These are phyloP conservation scores for Plasmodium yoelii DNA, from an alignment of 169 alveolate genomes.

Conservation along the genomic window DNA sequence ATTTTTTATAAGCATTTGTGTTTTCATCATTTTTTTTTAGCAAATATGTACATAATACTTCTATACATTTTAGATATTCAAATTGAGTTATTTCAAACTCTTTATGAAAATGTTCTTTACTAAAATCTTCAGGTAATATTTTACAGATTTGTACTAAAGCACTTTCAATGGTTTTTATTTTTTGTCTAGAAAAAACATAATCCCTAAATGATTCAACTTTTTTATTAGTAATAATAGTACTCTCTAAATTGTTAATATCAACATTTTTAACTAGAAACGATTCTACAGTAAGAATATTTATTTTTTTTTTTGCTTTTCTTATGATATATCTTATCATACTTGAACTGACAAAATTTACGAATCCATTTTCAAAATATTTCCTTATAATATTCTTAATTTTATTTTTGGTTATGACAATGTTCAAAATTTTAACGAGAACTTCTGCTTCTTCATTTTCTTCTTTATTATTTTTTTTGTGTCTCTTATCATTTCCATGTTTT, in stretches of 20 bases:
- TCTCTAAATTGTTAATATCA: slow-evolving; percentile 20
- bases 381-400: slow-evolving; percentile 23
- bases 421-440: slow-evolving; percentile 4
- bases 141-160: neutral
- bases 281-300: slow-evolving; percentile 11
- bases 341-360: slow-evolving; percentile 12
- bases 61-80: slow-evolving; percentile 30
- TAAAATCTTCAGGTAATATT: neutral
- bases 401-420: slow-evolving; percentile 29
- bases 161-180: slow-evolving; percentile 2
- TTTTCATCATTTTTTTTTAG: neutral
- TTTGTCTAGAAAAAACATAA: slow-evolving; percentile 29
- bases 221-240: slow-evolving; percentile 17
- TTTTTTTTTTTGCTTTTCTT: slow-evolving; percentile 20
- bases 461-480: neutral
- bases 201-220: slow-evolving; percentile 25
- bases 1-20: neutral
- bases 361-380: neutral
- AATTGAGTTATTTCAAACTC: slow-evolving; percentile 11
- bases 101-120: neutral
- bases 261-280: slow-evolving; percentile 14
- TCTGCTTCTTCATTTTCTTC: slow-evolving; percentile 1
- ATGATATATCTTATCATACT: slow-evolving; percentile 16
- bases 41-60: slow-evolving; percentile 5
- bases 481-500: neutral